Conservation (phyloP, 331 rosid genomes). For the Telfairia occidentalis region DNA sequence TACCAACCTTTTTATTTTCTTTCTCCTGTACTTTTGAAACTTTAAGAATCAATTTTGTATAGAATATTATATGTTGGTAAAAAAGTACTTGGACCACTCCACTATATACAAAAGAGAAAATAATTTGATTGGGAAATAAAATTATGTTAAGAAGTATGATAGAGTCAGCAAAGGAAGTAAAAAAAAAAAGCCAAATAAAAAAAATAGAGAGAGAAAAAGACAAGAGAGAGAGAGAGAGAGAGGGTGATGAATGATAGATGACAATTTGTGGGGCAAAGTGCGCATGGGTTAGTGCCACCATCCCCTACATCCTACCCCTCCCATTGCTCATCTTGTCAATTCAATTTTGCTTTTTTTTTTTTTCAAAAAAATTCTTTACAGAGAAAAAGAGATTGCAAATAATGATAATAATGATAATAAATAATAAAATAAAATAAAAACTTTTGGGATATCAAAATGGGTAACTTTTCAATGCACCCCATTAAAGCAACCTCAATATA, state of each 20-base stretch:
- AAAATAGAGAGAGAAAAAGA: not conserved
- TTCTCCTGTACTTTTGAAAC: not conserved
- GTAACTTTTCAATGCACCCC: conserved; percentile 6
- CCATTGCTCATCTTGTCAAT: conserved; percentile 29
- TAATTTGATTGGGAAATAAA: not conserved
- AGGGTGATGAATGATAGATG: conserved; percentile 26
- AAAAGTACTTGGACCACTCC: not conserved
- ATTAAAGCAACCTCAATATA: not conserved
- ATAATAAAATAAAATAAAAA: too few relatives aligned
- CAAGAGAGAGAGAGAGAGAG: conserved; percentile 28
- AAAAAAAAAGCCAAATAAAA: not conserved
- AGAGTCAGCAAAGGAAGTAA: not conserved
- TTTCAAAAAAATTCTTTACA: not conserved
- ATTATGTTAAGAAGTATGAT: conserved; percentile 8
- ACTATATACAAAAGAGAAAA: not conserved
- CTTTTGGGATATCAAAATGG: not conserved
- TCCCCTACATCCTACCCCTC: conserved; percentile 6
- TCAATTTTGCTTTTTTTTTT: not conserved
- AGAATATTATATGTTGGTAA: not conserved
- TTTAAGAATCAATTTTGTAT: not conserved
- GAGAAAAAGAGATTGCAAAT: not conserved
- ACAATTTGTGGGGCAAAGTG: conserved; percentile 37
- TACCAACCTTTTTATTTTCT: not conserved
- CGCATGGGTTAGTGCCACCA: conserved; percentile 44
- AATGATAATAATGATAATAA: too few relatives aligned